Conservation (phyloP, 208 protist genomes). For the Trypanosoma caninum region DNA sequence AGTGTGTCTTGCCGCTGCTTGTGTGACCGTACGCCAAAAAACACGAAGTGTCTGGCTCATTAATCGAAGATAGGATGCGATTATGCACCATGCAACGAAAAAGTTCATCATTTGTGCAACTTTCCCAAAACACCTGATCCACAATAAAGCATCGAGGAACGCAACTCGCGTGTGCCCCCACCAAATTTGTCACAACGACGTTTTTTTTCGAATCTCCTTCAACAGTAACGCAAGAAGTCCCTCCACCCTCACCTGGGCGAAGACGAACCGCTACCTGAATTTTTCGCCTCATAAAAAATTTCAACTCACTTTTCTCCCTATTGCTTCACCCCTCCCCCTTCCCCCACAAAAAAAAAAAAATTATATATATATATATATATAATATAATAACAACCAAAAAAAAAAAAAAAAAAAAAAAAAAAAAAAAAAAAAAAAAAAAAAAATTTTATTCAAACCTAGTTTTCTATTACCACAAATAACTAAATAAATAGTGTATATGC, state of each 20-base stretch:
- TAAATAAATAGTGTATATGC: no score
- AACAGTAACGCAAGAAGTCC: conserved; percentile 39
- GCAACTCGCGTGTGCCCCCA: conserved; percentile 9
- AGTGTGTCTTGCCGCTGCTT: conserved; percentile 86
- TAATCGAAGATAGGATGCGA: conserved; percentile 45
- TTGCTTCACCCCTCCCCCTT: background rate
- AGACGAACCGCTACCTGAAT: conserved; percentile 73
- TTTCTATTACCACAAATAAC: no score
- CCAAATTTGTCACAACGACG: conserved; percentile 13
- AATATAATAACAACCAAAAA: background rate
- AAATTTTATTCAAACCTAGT: background rate
- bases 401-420: conserved; percentile 14
- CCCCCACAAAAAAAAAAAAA: conserved; percentile 6
- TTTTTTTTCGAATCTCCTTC: conserved; percentile 12
- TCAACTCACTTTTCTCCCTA: background rate
- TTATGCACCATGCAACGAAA: conserved; percentile 59
- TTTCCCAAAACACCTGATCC: conserved; percentile 34
- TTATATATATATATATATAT: background rate
- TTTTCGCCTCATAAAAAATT: conserved; percentile 33
- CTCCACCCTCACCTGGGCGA: conserved; percentile 30
- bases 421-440: background rate
- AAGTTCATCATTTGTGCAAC: conserved; percentile 49
- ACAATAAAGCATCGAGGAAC: conserved; percentile 20
- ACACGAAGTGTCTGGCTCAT: conserved; percentile 77
- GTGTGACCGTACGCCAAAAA: conserved; percentile 89